These are phyloP conservation scores for Salvia hispanica DNA, from an alignment of 257 asterid genomes.

Conservation along the genomic window DNA sequence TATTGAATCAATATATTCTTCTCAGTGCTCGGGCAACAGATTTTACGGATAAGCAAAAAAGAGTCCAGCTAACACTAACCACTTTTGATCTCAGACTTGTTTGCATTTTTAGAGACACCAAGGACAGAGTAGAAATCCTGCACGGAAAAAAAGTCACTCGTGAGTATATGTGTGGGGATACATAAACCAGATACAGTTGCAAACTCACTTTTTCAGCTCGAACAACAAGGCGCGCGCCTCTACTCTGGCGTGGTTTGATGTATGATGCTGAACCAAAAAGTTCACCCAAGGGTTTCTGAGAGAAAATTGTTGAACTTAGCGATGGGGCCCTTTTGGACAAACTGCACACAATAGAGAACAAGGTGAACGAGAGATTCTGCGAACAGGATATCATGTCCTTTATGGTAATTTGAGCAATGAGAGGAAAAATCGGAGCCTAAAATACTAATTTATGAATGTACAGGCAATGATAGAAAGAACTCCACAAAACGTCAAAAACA, in stretches of 20 bases:
- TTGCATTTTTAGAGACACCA: conserved; percentile 83
- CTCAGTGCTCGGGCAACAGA: not conserved
- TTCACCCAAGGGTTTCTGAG: conserved; percentile 55
- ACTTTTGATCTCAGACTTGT: conserved; percentile 92
- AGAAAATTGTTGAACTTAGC: conserved; percentile 56
- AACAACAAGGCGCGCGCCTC: conserved; percentile 67
- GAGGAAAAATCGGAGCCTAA: not conserved
- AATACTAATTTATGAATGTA: not conserved
- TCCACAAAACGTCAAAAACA: not conserved
- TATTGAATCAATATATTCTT: not conserved
- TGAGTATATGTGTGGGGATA: not conserved
- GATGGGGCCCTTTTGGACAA: conserved; percentile 55
- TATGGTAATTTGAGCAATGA: not conserved
- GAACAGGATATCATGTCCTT: no score
- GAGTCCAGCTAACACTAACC: conserved; percentile 51
- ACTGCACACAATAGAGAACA: conserved; percentile 50
- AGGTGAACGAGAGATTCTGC: not conserved
- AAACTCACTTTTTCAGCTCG: conserved; percentile 79
- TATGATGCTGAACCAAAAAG: conserved; percentile 51
- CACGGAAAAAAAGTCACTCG: not conserved
- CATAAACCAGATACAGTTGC: conserved; percentile 12
- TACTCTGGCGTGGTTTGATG: conserved; percentile 45
- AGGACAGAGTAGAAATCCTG: conserved; percentile 93
- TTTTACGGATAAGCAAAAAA: not conserved
- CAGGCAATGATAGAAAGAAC: not conserved